Conservation (phyloP, 306 rosid genomes). For the Astragalus glycyphyllos region DNA sequence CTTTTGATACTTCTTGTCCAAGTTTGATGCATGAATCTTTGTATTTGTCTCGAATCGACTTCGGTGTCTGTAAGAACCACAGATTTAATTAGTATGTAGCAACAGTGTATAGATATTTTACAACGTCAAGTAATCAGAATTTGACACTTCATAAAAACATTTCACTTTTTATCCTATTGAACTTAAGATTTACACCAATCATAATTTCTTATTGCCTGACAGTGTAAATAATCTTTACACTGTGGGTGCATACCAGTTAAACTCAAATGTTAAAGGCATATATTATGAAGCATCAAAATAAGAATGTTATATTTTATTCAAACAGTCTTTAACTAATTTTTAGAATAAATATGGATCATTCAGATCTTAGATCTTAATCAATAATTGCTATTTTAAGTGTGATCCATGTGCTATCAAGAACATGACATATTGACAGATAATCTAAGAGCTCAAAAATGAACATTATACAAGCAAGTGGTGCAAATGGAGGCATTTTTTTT, state of each 20-base stretch:
- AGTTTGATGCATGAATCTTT: conserved; percentile 74
- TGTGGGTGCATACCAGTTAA: no score
- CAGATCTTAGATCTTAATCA: conserved; percentile 17
- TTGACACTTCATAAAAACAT: no score
- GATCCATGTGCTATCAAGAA: conserved; percentile 40
- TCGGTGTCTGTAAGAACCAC: conserved; percentile 59
- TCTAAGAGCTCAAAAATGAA: conserved; percentile 16
- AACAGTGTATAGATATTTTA: no score
- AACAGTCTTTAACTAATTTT: neutral
- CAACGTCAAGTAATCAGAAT: no score
- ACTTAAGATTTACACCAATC: no score
- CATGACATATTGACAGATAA: conserved; percentile 34
- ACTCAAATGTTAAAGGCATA: neutral
- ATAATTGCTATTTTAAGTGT: conserved; percentile 4
- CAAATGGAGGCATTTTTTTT: neutral
- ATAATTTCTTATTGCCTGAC: no score
- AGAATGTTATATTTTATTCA: neutral
- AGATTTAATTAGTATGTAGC: no score
- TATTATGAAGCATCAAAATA: conserved; percentile 6
- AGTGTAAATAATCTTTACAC: no score
- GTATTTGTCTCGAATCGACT: conserved; percentile 62
- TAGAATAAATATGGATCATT: neutral
- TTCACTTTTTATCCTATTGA: no score
- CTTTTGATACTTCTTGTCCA: conserved; percentile 71
- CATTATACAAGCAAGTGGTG: conserved; percentile 16